These are phyloP conservation scores for Grammothele lineata DNA, from an alignment of 768 basidiomycete genomes.

Conservation along the genomic window DNA sequence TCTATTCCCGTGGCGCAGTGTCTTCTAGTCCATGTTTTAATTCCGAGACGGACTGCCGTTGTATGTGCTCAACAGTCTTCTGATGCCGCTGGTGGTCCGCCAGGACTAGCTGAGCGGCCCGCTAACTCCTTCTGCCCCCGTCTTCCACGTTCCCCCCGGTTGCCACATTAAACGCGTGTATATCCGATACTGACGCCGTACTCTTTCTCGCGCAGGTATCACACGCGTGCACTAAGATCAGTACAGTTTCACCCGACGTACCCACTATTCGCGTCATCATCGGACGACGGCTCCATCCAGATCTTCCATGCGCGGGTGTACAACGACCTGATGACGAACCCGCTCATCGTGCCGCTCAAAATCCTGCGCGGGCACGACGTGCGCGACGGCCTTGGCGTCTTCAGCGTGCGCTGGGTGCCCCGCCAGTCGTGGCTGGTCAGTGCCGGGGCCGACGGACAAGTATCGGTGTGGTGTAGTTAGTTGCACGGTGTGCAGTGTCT, in stretches of 20 bases:
- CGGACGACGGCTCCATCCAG: conserved; percentile 96
- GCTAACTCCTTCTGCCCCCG: too few relatives aligned
- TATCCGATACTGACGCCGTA: too few relatives aligned
- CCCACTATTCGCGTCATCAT: conserved; percentile 93
- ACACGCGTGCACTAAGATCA: conserved; percentile 88
- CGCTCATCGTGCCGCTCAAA: conserved; percentile 95
- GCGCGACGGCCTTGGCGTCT: conserved; percentile 82
- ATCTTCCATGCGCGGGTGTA: conserved; percentile 95
- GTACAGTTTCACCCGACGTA: conserved; percentile 92
- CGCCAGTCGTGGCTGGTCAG: conserved; percentile 91
- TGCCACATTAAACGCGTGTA: too few relatives aligned
- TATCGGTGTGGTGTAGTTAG: conserved; percentile 84
- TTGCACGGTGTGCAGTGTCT: not conserved
- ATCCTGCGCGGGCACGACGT: conserved; percentile 90
- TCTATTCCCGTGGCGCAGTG: too few relatives aligned
- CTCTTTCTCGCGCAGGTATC: conserved; percentile 66
- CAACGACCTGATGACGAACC: conserved; percentile 94
- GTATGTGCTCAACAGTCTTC: too few relatives aligned
- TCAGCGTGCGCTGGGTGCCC: conserved; percentile 86
- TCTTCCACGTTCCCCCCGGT: not conserved
- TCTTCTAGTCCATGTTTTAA: too few relatives aligned
- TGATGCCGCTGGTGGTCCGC: too few relatives aligned
- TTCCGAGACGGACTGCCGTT: too few relatives aligned
- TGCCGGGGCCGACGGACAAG: conserved; percentile 88
- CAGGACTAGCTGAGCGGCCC: too few relatives aligned